phyloP scores from a whole-genome alignment of 305 asterid species.

The Solanum hybrid region DNA sequence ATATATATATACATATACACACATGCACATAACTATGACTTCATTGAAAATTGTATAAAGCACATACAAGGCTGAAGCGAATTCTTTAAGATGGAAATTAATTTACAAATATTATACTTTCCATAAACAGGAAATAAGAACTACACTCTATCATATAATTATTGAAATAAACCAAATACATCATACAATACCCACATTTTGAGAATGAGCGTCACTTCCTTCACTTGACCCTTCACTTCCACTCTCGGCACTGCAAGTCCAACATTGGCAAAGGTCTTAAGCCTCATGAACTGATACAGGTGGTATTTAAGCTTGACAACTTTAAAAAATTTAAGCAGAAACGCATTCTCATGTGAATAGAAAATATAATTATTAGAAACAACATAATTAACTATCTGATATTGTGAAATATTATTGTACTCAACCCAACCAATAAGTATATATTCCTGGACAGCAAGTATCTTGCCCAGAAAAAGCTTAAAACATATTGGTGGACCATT shows the following conservation, averaged over 20 bases:
- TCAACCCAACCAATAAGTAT: background rate
- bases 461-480: background rate
- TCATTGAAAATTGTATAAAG: background rate
- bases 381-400: background rate
- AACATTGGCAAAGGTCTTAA: constrained; percentile 3
- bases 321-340: background rate
- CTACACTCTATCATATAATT: background rate
- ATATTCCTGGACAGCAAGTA: background rate
- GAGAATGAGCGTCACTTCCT: constrained; percentile 81
- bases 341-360: background rate
- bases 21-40: background rate
- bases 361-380: background rate
- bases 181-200: constrained; percentile 52
- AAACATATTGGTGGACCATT: background rate
- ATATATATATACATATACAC: background rate
- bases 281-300: constrained; percentile 2
- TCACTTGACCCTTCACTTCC: constrained; percentile 82
- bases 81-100: background rate
- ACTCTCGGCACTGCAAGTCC: constrained; percentile 66
- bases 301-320: background rate
- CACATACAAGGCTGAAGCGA: background rate
- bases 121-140: background rate
- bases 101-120: background rate
- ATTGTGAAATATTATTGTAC: background rate
- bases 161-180: background rate